These are phyloP conservation scores for Endothia cerciana DNA, from an alignment of 2,329 filamentous ascomycete species.

Conservation along the genomic window DNA sequence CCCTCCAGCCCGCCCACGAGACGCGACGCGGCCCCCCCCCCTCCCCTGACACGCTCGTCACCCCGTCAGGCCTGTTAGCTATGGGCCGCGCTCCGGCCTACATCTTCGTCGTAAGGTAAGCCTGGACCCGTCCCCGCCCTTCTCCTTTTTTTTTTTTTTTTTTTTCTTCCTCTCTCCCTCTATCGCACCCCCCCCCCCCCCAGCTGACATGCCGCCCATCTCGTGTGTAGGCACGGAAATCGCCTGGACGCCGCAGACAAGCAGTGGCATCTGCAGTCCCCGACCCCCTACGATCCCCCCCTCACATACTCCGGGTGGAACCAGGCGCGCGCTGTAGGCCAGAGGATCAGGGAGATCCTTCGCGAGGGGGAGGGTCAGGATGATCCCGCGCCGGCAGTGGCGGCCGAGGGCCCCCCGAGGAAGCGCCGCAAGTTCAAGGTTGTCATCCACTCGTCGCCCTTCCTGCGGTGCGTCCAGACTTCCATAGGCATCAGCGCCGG, in stretches of 20 bases:
- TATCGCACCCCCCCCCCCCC: not conserved
- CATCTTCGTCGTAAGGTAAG: slow-evolving; percentile 55
- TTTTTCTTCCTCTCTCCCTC: not conserved
- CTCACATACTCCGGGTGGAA: slow-evolving; percentile 94
- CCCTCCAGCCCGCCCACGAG: too few species aligned
- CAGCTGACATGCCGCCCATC: not conserved
- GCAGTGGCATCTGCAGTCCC: slow-evolving; percentile 90
- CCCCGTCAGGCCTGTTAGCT: slow-evolving; percentile 9
- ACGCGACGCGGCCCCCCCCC: not conserved
- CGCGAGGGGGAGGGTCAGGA: slow-evolving; percentile 55
- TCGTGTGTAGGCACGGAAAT: slow-evolving; percentile 76
- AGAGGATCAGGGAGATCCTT: slow-evolving; percentile 77
- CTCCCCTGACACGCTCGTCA: not conserved
- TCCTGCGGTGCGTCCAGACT: slow-evolving; percentile 89
- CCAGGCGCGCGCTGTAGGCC: slow-evolving; percentile 80
- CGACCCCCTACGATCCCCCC: slow-evolving; percentile 93
- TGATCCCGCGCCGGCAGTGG: slow-evolving; percentile 35
- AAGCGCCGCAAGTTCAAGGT: slow-evolving; percentile 69
- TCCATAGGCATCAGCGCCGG: slow-evolving; percentile 86
- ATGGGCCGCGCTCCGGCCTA: slow-evolving; percentile 55
- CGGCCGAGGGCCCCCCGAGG: slow-evolving; percentile 29
- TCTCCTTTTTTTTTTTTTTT: not conserved
- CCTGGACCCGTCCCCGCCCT: slow-evolving; percentile 14
- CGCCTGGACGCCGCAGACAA: slow-evolving; percentile 94
- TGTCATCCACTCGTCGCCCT: slow-evolving; percentile 91